A percentile compares a stretch with the other conserved stretches of the same genome.
Conservation (phyloP, 768 basidiomycete genomes). For the Pleurotus eryngii region DNA sequence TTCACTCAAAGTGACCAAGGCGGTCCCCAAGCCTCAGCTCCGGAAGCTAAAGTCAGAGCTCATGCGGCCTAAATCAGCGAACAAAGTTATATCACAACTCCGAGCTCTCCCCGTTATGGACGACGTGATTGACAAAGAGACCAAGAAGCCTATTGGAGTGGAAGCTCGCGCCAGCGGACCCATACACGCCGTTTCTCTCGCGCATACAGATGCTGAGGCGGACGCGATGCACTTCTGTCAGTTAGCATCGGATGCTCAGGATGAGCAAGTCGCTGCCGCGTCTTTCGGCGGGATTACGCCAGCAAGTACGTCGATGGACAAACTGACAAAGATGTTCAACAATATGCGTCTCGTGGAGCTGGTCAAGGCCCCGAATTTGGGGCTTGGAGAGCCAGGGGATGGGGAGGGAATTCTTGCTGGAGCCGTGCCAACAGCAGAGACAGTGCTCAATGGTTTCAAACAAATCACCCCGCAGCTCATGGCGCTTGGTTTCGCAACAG, state of each 20-base stretch:
- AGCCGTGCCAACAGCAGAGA: constrained; percentile 71
- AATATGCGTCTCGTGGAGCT: constrained; percentile 63
- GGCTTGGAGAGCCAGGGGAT: constrained; percentile 72
- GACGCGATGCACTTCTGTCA: constrained; percentile 57
- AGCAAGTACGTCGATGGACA: constrained; percentile 45
- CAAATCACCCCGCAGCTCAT: constrained; percentile 76
- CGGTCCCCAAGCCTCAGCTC: constrained; percentile 48
- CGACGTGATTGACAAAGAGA: constrained; percentile 18
- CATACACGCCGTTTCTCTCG: constrained; percentile 78
- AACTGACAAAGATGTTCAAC: constrained; percentile 47
- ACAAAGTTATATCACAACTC: constrained; percentile 70
- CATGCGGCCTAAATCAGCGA: constrained; percentile 61
- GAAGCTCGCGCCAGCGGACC: constrained; percentile 28
- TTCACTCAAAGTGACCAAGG: constrained; percentile 35
- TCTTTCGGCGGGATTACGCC: constrained; percentile 30
- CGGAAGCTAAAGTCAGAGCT: constrained; percentile 68
- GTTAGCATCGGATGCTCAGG: constrained; percentile 24
- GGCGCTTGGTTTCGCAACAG: constrained; percentile 75
- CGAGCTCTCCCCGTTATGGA: constrained; percentile 53
- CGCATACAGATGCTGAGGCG: constrained; percentile 58
- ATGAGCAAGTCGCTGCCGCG: not conserved
- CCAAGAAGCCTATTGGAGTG: constrained; percentile 14
- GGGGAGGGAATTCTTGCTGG: constrained; percentile 68
- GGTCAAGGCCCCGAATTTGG: constrained; percentile 57
- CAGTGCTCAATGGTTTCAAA: constrained; percentile 63